phyloP scores from a whole-genome alignment of 1,284 basidiomycete genomes.

The Tilletia caries region DNA sequence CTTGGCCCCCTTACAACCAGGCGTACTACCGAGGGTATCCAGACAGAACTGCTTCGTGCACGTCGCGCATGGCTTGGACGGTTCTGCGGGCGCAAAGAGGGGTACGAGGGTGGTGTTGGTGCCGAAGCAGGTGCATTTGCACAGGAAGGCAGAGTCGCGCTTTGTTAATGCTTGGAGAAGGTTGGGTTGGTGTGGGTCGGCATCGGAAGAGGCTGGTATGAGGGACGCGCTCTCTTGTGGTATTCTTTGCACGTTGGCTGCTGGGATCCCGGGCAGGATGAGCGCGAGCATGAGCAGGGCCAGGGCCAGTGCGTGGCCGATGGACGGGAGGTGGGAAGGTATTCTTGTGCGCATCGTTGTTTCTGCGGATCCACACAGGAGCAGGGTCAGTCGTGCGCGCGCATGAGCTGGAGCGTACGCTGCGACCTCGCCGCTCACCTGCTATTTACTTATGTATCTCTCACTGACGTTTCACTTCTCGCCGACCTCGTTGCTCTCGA shows the following conservation, averaged over 20 bases:
- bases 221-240: too few relatives aligned
- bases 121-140: constrained; percentile 53
- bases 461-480: too few relatives aligned
- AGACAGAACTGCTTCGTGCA: constrained; percentile 53
- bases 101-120: constrained; percentile 53
- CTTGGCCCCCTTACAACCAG: constrained; percentile 47
- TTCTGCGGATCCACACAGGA: too few relatives aligned
- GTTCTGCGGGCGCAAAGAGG: constrained; percentile 36
- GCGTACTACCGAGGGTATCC: constrained; percentile 33
- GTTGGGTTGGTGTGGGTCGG: background rate
- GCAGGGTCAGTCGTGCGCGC: too few relatives aligned
- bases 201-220: background rate
- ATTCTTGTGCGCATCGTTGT: too few relatives aligned
- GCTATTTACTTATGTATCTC: too few relatives aligned
- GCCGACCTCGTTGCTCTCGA: too few relatives aligned
- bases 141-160: constrained; percentile 31
- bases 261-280: background rate
- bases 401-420: too few relatives aligned
- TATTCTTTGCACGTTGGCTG: background rate
- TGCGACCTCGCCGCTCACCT: too few relatives aligned
- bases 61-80: constrained; percentile 44
- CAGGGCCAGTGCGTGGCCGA: too few relatives aligned
- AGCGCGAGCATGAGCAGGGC: background rate
- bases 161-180: background rate
- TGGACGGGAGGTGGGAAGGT: too few relatives aligned